Evolutionary conservation across 2,329 filamentous ascomycete species (phyloP).

Genomic region (Fusarium sororula): DNA sequence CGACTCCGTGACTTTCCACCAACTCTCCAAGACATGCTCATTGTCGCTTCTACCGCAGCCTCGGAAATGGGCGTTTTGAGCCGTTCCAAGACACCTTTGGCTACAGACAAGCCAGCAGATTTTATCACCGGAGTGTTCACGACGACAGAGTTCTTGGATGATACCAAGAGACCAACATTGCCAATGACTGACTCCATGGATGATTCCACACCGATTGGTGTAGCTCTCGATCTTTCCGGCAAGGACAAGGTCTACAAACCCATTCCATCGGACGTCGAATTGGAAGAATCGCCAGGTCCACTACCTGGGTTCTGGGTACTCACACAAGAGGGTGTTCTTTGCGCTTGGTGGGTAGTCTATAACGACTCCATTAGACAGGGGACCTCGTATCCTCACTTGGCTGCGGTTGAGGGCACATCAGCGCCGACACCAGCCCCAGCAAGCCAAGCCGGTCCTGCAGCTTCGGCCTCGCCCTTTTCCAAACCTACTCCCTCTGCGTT

Average conservation of each 20-base stretch:
- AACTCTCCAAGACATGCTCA: slow-evolving; percentile 80
- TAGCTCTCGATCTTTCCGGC: slow-evolving; percentile 84
- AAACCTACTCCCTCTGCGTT: slow-evolving; percentile 50
- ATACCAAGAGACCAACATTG: slow-evolving; percentile 77
- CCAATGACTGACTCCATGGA: slow-evolving; percentile 70
- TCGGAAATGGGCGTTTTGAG: slow-evolving; percentile 83
- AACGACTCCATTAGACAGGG: slow-evolving; percentile 82
- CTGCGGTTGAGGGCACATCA: slow-evolving; percentile 53
- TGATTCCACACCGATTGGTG: slow-evolving; percentile 81
- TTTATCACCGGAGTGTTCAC: slow-evolving; percentile 75
- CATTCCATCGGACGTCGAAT: slow-evolving; percentile 78
- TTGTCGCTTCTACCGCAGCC: slow-evolving; percentile 83
- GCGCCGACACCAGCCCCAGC: slow-evolving; percentile 44
- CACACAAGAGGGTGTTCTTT: slow-evolving; percentile 87
- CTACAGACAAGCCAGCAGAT: slow-evolving; percentile 66
- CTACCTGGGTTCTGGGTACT: slow-evolving; percentile 85
- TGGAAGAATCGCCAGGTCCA: slow-evolving; percentile 80
- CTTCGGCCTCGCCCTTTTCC: slow-evolving; percentile 47
- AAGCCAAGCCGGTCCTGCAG: slow-evolving; percentile 40
- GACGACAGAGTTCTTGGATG: slow-evolving; percentile 75
- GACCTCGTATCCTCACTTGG: slow-evolving; percentile 77
- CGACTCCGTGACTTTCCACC: slow-evolving; percentile 84
- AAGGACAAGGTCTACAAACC: slow-evolving; percentile 82
- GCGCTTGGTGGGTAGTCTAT: slow-evolving; percentile 92
- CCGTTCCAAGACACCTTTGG: slow-evolving; percentile 74